phyloP scores from a whole-genome alignment of 306 rosid genomes.

The Vigna reflexopilosa region DNA sequence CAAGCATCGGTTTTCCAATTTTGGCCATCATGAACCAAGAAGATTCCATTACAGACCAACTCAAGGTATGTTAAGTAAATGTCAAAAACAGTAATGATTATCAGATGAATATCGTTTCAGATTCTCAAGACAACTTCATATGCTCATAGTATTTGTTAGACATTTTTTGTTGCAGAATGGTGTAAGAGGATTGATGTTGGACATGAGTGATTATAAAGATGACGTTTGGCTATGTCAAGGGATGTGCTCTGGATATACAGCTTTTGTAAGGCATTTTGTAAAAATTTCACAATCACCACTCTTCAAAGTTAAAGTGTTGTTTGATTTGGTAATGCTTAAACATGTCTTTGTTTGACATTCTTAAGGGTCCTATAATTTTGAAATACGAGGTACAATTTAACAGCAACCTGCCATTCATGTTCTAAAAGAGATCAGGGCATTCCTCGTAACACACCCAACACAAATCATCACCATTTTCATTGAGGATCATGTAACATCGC shows the following conservation, averaged over 20 bases:
- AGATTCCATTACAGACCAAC: constrained; percentile 46
- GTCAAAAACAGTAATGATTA: neutral
- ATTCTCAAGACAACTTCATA: neutral
- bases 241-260: constrained; percentile 34
- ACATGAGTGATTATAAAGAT: constrained; percentile 41
- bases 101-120: neutral
- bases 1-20: constrained; percentile 7
- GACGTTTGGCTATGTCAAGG: constrained; percentile 47
- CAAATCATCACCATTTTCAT: constrained; percentile 80
- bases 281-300: neutral
- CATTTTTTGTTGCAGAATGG: constrained; percentile 40
- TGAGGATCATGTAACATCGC: constrained; percentile 73
- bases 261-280: constrained; percentile 41
- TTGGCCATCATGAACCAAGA: constrained; percentile 36
- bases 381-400: constrained; percentile 30
- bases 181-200: constrained; percentile 48
- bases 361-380: neutral
- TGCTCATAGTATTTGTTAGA: neutral
- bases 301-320: neutral
- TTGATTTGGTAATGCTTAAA: neutral
- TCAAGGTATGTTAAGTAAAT: constrained; percentile 33
- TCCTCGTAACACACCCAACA: constrained; percentile 56
- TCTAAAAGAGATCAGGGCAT: constrained; percentile 57
- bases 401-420: constrained; percentile 70
- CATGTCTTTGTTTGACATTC: constrained; percentile 9